Base-by-base conservation (phyloP, 768 basidiomycete genomes). In the Suillus brevipes region DNA sequence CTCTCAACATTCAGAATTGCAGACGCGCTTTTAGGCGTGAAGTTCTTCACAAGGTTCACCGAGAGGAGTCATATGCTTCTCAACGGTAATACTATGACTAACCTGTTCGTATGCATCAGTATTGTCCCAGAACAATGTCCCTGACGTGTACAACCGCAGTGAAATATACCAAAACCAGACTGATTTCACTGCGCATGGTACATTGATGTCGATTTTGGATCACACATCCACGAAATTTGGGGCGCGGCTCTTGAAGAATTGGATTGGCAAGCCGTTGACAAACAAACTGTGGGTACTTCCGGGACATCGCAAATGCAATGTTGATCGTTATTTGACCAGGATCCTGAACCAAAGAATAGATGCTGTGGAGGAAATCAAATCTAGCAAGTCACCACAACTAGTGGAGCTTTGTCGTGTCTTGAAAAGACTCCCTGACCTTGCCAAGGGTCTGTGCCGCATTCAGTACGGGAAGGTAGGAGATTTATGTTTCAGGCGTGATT, bases 131-230 rank as follows among this genome's bases (percentile, higher is more conserved):
- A 6, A 31, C 55, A 28, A 36, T 9, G 56, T 53, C 67, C 59
- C 9, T n/a, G 18, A 40, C 63, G 12, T 18, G 9, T 31, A 37
- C 45, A 34, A 49, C 12, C 40, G 12, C 66, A 87, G 87, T 52
- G 96, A 99, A 75, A 87, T 99, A n/a, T 96, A 93, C 74, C 85
- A 88, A 40, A 99, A 98, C 70, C 90, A 92, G 72, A 94, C 93
- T 0, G 90, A 97, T 73, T 85, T 84, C 62, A 86, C 84, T 13
- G 79, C 83, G 23, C 83, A 78, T 64, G 96, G 95, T 5, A 91
- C 93, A 59, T 78, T 99, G 55, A 79, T 97, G 66, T 91, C 89
- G 86, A 83, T 96, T 8, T 80, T 99, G 61, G 92, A 98, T 79
- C 86, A 86, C 65, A 97, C 95, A 38, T 85, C 86, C 67, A 98